Evolutionary conservation across 2,329 filamentous ascomycete species (phyloP).

Genomic region (Colletotrichum karsti): DNA sequence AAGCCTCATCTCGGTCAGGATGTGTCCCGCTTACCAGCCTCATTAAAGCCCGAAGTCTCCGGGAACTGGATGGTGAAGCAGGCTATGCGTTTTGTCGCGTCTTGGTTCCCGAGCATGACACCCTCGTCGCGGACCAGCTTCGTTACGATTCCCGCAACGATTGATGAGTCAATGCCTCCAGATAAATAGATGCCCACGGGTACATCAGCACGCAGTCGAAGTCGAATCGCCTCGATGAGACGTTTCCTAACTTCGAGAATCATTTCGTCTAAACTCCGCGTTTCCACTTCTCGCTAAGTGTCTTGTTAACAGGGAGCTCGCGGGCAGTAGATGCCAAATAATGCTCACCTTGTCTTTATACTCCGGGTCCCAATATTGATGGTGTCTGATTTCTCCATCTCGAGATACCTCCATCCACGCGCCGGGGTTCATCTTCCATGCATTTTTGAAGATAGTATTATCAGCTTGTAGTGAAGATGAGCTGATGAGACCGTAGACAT

Average conservation of each 20-base stretch:
- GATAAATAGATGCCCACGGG: slow-evolving; percentile 64
- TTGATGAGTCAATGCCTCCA: slow-evolving; percentile 66
- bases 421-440: slow-evolving; percentile 52
- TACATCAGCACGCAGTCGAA: slow-evolving; percentile 65
- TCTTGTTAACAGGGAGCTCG: neutral
- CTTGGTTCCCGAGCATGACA: slow-evolving; percentile 51
- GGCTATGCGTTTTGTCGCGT: slow-evolving; percentile 34
- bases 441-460: slow-evolving; percentile 58
- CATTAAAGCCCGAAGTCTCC: slow-evolving; percentile 56
- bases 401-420: slow-evolving; percentile 50
- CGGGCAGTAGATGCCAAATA: neutral
- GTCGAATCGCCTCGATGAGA: slow-evolving; percentile 58
- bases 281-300: slow-evolving; percentile 42
- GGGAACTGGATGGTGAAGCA: slow-evolving; percentile 62
- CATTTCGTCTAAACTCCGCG: slow-evolving; percentile 57
- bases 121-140: slow-evolving; percentile 57
- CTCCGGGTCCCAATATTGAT: slow-evolving; percentile 61
- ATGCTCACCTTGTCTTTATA: slow-evolving; percentile 58
- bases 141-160: slow-evolving; percentile 63
- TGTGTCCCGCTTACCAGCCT: slow-evolving; percentile 45
- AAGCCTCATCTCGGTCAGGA: neutral
- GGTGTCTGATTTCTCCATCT: slow-evolving; percentile 42
- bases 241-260: slow-evolving; percentile 56
- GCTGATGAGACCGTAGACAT: slow-evolving; percentile 54
- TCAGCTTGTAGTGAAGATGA: slow-evolving; percentile 52